Percentiles rank a stretch among this genome's conserved stretches.
These are phyloP conservation scores for Amaranthus palmeri DNA, from an alignment of 148 eudicot species.

Conservation along the genomic window DNA sequence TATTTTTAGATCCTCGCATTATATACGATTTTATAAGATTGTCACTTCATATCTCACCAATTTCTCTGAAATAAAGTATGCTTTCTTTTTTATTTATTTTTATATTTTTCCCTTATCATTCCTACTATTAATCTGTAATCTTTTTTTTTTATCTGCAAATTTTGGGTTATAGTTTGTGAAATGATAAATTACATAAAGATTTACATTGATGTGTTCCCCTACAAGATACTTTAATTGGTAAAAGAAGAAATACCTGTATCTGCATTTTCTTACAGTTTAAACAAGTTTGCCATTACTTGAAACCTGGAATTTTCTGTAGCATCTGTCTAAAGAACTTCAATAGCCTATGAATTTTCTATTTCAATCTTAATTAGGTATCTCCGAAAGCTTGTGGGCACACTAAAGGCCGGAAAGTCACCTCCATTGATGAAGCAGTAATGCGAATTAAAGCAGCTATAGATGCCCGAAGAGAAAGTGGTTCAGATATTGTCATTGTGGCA, in stretches of 20 bases:
- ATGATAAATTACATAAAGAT: neutral
- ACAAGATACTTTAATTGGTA: neutral
- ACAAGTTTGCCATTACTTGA: neutral
- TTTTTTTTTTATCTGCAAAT: too few relatives aligned
- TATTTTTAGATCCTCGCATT: neutral
- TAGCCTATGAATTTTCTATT: conserved; percentile 20
- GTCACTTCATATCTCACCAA: neutral
- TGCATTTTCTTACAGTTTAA: neutral
- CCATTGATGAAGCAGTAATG: conserved; percentile 88
- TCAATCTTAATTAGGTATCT: conserved; percentile 53
- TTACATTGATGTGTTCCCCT: neutral
- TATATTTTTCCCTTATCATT: neutral
- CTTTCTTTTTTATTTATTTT: neutral
- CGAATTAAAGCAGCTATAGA: conserved; percentile 92
- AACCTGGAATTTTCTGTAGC: neutral
- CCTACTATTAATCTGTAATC: neutral
- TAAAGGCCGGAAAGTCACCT: conserved; percentile 81
- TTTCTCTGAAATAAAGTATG: neutral
- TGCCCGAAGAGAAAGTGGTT: conserved; percentile 84
- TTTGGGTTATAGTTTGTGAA: neutral
- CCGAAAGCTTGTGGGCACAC: conserved; percentile 99
- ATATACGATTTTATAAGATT: neutral
- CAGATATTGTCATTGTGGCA: conserved; percentile 90
- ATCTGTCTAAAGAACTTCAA: neutral
- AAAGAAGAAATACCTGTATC: neutral